Evolutionary conservation across 1,284 basidiomycete species (phyloP), one percentile per base, ranked within the genome.

Genomic region (Vanrija humicola): DNA sequence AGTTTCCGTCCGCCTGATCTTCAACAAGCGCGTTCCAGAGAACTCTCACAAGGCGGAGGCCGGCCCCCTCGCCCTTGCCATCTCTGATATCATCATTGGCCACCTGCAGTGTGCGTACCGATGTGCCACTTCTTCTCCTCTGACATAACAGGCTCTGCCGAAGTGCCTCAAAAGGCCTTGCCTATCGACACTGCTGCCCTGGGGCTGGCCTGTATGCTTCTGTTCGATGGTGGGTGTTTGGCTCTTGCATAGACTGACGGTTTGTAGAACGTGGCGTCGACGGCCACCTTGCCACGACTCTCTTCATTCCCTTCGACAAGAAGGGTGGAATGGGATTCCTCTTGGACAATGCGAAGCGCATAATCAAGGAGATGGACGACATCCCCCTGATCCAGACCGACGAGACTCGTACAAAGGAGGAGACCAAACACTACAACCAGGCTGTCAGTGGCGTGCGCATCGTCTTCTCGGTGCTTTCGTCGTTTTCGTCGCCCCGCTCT

Each of bases 1-100:
- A 91, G 90, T 89, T 16, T 84, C 93, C 58, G 87, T 93, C 59
- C 89, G 91, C 71, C 81, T 96, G 70, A 87, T 97, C 71, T 73
- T 77, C 12, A 85, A 90, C 68, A 87, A 86, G 25, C 83, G 94
- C 55, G 83, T 87, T 28, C 63, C 85, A 15, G 95, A 98, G 67
- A 64, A 82, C 1, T 69, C 81, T 5, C 91, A 95, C 73, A 89
- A 85, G 74, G 84, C 86, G 64, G 88, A 91, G 66, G 88, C 94
- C 10, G 68, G 80, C 12, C 81, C 83, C 12, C 84, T 89, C 1
- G 86, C 90, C 0, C 77, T 80, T 43, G 78, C 84, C 23, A 77
- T 98, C 39, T 88, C 90, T 1, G 77, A 82, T 3, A 81, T 92
- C 40, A 81, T 97, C 75, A 76, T 87, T 48, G 80, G 85, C 52